phyloP scores from a whole-genome alignment of 495 filamentous ascomycete genomes.

The Penicillium silybi region DNA sequence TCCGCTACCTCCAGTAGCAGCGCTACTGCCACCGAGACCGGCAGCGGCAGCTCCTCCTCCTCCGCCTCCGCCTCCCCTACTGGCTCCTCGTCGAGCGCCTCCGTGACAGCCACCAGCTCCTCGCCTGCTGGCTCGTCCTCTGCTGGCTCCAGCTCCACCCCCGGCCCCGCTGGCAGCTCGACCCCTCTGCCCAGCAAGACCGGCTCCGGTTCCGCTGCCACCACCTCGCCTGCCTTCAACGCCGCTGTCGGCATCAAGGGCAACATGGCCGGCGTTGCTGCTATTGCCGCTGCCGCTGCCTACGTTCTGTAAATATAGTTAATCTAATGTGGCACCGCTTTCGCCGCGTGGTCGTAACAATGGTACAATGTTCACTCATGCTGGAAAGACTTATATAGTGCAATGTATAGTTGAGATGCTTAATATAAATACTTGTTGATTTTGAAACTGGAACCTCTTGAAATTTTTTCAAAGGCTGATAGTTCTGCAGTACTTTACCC shows the following conservation, averaged over 20 bases:
- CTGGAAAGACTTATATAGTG: neutral
- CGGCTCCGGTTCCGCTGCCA: slow-evolving; percentile 1
- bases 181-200: slow-evolving; percentile 14
- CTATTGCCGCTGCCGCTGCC: slow-evolving; percentile 26
- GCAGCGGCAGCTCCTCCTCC: neutral
- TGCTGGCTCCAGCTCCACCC: slow-evolving; percentile 1
- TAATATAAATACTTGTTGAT: neutral
- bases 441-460: neutral
- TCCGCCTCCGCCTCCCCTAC: slow-evolving; percentile 1
- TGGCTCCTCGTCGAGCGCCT: neutral
- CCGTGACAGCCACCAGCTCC: neutral
- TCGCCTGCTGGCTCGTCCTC: slow-evolving; percentile 8
- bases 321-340: slow-evolving; percentile 35
- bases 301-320: slow-evolving; percentile 33
- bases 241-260: slow-evolving; percentile 24
- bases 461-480: too few relatives aligned
- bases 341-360: neutral
- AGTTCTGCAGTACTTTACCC: too few relatives aligned
- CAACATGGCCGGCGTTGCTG: slow-evolving; percentile 29
- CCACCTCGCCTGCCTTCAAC: slow-evolving; percentile 21
- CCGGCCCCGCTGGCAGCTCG: slow-evolving; percentile 10
- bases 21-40: slow-evolving; percentile 6
- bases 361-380: neutral
- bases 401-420: neutral
- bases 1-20: neutral